These are phyloP conservation scores for Angophora floribunda DNA, from an alignment of 345 rosid species.

Conservation along the genomic window DNA sequence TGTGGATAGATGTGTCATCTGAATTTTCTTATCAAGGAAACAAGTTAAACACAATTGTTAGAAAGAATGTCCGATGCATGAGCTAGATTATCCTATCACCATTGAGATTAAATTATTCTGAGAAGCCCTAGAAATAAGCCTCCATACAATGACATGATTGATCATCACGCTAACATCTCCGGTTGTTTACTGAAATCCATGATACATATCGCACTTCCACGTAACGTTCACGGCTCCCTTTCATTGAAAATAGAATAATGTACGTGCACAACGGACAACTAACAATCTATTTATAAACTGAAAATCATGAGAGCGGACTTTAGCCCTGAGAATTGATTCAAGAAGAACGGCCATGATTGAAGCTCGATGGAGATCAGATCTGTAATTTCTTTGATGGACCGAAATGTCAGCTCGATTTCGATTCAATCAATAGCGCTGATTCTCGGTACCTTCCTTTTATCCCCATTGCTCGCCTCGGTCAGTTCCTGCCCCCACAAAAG, in stretches of 20 bases:
- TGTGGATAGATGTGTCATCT: background rate
- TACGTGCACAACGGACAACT: accelerated
- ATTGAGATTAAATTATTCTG: no score
- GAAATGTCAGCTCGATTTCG: no score
- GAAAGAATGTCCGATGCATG: background rate
- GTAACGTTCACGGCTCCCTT: background rate
- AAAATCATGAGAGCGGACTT: no score
- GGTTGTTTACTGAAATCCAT: background rate
- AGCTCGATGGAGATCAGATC: background rate
- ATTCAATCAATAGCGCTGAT: no score
- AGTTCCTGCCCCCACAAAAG: background rate
- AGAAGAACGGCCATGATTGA: background rate
- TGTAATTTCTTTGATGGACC: no score
- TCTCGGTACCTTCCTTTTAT: no score
- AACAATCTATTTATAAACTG: no score
- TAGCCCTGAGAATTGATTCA: no score
- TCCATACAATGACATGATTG: background rate
- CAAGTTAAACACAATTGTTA: no score
- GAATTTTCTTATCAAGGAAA: accelerated
- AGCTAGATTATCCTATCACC: background rate
- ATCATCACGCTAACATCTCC: no score
- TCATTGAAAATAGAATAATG: background rate
- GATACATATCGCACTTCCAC: accelerated
- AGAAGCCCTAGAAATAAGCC: accelerated
- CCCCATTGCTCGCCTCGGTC: no score